Percentiles rank a stretch among this genome's conserved stretches.
phyloP scores from a whole-genome alignment of 805 yeast genomes.

The Clavispora fructus region DNA sequence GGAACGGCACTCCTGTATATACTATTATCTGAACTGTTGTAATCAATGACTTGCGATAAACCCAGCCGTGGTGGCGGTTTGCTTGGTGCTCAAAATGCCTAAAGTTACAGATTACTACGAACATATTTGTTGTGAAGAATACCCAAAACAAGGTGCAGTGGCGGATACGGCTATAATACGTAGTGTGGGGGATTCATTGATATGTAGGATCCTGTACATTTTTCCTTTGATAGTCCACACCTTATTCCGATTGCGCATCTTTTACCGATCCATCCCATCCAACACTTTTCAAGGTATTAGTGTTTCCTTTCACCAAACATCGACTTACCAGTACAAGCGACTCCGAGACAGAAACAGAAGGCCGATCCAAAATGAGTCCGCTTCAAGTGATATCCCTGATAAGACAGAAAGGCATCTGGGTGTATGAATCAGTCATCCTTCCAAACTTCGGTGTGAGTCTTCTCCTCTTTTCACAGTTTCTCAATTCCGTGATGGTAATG shows the following conservation, averaged over 20 bases:
- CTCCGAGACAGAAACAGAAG: too few species aligned
- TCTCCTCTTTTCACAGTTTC: slow-evolving; percentile 59
- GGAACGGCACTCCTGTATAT: too few species aligned
- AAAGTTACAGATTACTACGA: too few species aligned
- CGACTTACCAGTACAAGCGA: too few species aligned
- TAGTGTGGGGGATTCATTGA: neutral
- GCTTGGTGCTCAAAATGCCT: too few species aligned
- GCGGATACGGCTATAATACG: too few species aligned
- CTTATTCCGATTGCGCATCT: neutral
- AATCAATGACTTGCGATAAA: too few species aligned
- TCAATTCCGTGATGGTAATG: slow-evolving; percentile 72
- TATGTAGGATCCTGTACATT: neutral
- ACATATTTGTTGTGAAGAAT: too few species aligned
- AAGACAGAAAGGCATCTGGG: neutral
- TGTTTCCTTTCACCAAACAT: neutral
- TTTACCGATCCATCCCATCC: neutral
- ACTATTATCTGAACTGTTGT: too few species aligned
- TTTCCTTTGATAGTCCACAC: neutral
- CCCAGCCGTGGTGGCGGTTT: too few species aligned
- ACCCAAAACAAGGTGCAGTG: too few species aligned
- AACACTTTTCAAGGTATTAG: neutral
- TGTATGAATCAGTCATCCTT: slow-evolving; percentile 4
- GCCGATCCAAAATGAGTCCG: neutral
- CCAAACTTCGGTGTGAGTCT: slow-evolving; percentile 48
- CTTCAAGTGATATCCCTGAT: neutral